Base-by-base conservation (phyloP, 225 moss, liverwort and hornwort genomes). In the Pseudoscleropodium purum region DNA sequence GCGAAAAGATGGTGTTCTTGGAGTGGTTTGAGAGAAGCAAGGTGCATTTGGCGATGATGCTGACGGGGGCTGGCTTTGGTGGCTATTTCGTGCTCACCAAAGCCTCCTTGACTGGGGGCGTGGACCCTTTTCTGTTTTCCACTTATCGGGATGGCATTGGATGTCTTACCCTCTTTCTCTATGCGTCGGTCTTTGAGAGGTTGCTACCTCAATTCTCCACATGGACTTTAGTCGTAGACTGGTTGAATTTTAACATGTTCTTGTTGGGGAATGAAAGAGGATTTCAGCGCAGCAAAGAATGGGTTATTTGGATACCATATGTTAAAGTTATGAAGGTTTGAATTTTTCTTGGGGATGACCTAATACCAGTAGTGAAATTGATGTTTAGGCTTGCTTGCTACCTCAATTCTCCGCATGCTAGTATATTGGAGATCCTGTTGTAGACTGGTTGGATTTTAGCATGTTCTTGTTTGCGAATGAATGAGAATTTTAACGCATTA, bases 61-160 rank as follows among this genome's bases (percentile, higher is more conserved):
- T 92, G 41, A 54, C 26, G 19, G 56, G 64, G 26, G 83, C 79
- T 17, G 93, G 93, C 63, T 91, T n/a, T 49, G 93, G 91, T 23
- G 93, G 90, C n/a, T 95, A 95, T 66, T 90, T 61, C 52, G 91
- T 92, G 89, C 85, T 93, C 41, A 83, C 93, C 9, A 95, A 93
- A 56, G 88, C 85, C 4, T 81, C 67, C 37, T 82, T 95, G 84
- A 70, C 89, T 14, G 90, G 73, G 7, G 93, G 95, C 1, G 88
- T 95, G 41, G 90, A 95, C 64, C 93, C 82, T 3, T 87, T 95
- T 34, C 68, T 95, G 34, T 95, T 93, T 61, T 83, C 90, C 60
- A 84, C 89, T 23, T 95, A 95, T 81, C 91, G 95, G 45, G 92
- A 93, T 57, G 87, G 47, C 51, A 93, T 93, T 51, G 93, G 93